These are phyloP conservation scores for Backusella mclennaniae DNA, from an alignment of 192 early-diverging fungal species.

Conservation along the genomic window DNA sequence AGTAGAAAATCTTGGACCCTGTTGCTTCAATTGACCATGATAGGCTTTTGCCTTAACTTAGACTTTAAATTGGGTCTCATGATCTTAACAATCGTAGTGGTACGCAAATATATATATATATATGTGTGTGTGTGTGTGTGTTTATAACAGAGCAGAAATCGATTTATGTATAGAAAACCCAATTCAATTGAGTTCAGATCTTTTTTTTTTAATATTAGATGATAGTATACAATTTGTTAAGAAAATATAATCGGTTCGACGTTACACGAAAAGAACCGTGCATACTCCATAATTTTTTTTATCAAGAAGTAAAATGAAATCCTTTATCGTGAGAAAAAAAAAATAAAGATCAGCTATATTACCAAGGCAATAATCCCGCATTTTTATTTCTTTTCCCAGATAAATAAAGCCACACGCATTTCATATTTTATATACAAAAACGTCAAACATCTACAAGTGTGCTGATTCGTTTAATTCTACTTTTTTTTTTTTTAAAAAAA, in stretches of 20 bases:
- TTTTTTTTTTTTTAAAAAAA: neutral
- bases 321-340: slow-evolving; percentile 3
- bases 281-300: neutral
- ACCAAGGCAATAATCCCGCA: neutral
- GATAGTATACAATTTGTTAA: neutral
- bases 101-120: neutral
- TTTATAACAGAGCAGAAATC: neutral
- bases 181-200: neutral
- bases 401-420: neutral
- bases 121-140: neutral
- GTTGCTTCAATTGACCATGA: neutral
- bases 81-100: neutral
- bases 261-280: slow-evolving; percentile 7
- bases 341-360: neutral
- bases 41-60: neutral
- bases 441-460: neutral
- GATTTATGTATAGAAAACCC: neutral
- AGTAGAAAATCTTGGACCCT: neutral
- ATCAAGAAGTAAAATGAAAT: neutral
- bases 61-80: neutral
- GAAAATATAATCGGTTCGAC: neutral
- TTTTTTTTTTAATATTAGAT: neutral
- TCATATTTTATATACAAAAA: neutral
- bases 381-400: slow-evolving; percentile 3
- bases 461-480: neutral